These are phyloP conservation scores for Populus hybrid DNA, from an alignment of 441 rosid genomes.

Conservation along the genomic window DNA sequence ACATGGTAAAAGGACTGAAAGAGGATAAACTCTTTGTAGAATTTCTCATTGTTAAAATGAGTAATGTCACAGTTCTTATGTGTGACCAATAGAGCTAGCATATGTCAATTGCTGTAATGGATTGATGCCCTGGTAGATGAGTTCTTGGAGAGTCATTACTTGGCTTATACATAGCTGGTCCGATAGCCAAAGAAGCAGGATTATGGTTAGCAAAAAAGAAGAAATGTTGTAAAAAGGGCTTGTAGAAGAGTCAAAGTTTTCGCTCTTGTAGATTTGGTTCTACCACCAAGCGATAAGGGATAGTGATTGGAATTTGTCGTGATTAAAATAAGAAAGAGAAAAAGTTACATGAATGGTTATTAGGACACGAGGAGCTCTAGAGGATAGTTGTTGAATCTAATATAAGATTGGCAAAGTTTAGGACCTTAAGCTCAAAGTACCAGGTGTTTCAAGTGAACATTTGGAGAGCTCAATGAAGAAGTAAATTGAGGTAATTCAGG, in stretches of 20 bases:
- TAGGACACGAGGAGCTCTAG: neutral
- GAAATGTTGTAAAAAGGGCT: too few species aligned
- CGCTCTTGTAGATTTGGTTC: neutral
- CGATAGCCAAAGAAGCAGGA: neutral
- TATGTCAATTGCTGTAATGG: too few species aligned
- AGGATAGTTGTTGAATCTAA: neutral
- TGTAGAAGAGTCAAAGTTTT: too few species aligned
- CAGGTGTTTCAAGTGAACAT: neutral
- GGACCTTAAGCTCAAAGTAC: neutral
- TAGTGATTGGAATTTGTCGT: neutral
- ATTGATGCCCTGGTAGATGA: neutral
- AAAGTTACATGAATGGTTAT: neutral
- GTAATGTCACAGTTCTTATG: neutral
- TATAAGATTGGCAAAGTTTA: neutral
- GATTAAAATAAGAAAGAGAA: neutral
- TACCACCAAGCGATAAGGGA: neutral
- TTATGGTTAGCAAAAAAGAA: neutral
- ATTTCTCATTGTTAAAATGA: neutral
- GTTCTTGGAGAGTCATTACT: neutral
- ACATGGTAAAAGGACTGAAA: neutral
- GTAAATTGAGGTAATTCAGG: neutral
- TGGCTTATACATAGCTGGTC: neutral
- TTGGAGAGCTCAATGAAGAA: neutral
- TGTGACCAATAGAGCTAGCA: too few species aligned
- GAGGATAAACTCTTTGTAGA: neutral